A percentile compares a stretch with the other conserved stretches of the same genome.
Evolutionary conservation across 2,329 filamentous ascomycete species (phyloP).

Genomic region (Verticillium longisporum): DNA sequence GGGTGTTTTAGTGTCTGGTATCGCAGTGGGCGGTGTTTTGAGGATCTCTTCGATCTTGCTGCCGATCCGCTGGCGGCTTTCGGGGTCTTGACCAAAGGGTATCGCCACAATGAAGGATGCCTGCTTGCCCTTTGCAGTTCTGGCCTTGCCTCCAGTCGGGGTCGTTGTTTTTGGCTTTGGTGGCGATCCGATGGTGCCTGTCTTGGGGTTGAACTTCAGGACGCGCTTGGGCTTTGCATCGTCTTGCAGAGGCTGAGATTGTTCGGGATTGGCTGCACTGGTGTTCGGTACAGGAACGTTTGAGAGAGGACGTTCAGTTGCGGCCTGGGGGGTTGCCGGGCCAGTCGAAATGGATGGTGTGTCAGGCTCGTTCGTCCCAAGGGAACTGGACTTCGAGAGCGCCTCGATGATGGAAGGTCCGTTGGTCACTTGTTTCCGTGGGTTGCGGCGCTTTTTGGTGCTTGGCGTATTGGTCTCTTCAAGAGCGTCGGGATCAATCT

Average conservation of each 20-base stretch:
- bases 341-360: not conserved
- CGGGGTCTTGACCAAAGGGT: slow-evolving; percentile 23
- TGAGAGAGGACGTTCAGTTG: not conserved
- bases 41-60: slow-evolving; percentile 59
- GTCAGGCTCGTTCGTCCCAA: not conserved
- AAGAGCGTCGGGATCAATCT: slow-evolving; percentile 17
- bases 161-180: slow-evolving; percentile 42
- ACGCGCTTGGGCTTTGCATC: slow-evolving; percentile 37
- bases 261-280: slow-evolving; percentile 1
- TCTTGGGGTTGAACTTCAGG: slow-evolving; percentile 50
- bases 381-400: not conserved
- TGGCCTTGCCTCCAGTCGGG: slow-evolving; percentile 9
- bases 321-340: not conserved
- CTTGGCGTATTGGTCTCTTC: not conserved
- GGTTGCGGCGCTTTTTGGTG: not conserved
- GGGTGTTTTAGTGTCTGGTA: slow-evolving; percentile 16
- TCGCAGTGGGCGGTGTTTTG: slow-evolving; percentile 1
- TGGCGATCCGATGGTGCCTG: slow-evolving; percentile 56
- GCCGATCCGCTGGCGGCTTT: slow-evolving; percentile 42
- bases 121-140: slow-evolving; percentile 2
- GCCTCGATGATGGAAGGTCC: not conserved
- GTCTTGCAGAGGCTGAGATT: not conserved
- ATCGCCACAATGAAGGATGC: slow-evolving; percentile 5
- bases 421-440: not conserved
- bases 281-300: not conserved